phyloP scores from a whole-genome alignment of 2,329 filamentous ascomycete species.

The Fonsecaea multimorphosa region DNA sequence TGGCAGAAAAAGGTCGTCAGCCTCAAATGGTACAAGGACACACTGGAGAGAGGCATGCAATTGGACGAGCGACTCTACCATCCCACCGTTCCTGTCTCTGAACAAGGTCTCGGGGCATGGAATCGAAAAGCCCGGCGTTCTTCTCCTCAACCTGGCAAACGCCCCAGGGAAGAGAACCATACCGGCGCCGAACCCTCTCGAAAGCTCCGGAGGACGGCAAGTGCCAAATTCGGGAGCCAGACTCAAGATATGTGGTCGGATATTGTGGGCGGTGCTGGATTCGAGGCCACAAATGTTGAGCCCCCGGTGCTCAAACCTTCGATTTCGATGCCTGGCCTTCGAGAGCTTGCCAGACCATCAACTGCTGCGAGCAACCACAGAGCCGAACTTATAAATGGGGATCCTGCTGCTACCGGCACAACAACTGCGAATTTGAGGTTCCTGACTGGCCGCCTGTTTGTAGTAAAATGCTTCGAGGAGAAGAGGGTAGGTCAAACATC shows the following conservation, averaged over 20 bases:
- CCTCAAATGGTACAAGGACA: conserved; percentile 84
- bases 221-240: conserved; percentile 79
- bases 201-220: conserved; percentile 86
- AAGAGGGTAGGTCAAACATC: conserved; percentile 30
- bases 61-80: conserved; percentile 87
- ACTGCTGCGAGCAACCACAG: not conserved
- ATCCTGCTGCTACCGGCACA: conserved; percentile 28
- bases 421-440: conserved; percentile 17
- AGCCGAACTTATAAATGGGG: not conserved
- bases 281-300: conserved; percentile 36
- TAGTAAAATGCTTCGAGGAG: conserved; percentile 26
- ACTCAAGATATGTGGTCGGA: conserved; percentile 88
- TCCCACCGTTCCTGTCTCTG: conserved; percentile 69
- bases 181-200: conserved; percentile 67
- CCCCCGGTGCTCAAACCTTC: conserved; percentile 39
- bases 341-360: conserved; percentile 18
- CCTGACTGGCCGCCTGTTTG: conserved; percentile 20
- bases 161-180: conserved; percentile 60
- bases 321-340: conserved; percentile 32
- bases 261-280: conserved; percentile 66
- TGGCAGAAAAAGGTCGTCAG: conserved; percentile 84
- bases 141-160: conserved; percentile 63
- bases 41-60: conserved; percentile 83
- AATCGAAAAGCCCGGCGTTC: conserved; percentile 59
- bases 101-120: conserved; percentile 81